Evolutionary conservation across 371 early-diverging fungal genomes (phyloP).

Genomic region (Rhizopus arrhizus): DNA sequence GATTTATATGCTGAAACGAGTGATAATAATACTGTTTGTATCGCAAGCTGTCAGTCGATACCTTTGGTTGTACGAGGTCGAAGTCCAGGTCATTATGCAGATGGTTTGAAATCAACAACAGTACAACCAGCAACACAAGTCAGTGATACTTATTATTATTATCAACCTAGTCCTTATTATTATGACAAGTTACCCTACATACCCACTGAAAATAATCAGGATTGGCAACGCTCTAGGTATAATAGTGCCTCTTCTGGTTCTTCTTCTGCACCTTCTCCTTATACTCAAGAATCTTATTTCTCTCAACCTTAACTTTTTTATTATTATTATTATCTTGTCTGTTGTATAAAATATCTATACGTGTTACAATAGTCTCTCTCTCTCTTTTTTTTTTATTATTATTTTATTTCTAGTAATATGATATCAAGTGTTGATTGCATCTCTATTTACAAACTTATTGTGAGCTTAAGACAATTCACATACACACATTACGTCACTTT

Average conservation of each 20-base stretch:
- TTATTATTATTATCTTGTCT: too few relatives aligned
- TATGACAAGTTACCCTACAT: conserved; percentile 19
- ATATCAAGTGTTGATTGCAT: too few relatives aligned
- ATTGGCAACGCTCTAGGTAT: conserved; percentile 30
- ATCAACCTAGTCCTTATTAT: background rate
- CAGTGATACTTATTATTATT: conserved; percentile 9
- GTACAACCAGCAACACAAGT: conserved; percentile 2
- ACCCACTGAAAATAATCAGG: conserved; percentile 4
- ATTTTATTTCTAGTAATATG: too few relatives aligned
- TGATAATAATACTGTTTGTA: conserved; percentile 47
- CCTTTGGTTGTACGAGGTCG: conserved; percentile 89
- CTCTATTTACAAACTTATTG: too few relatives aligned
- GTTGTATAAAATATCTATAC: too few relatives aligned
- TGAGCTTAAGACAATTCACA: too few relatives aligned
- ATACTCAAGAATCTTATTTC: conserved; percentile 12
- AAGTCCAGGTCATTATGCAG: conserved; percentile 88
- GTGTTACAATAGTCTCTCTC: too few relatives aligned
- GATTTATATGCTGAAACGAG: conserved; percentile 65
- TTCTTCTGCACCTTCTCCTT: conserved; percentile 25
- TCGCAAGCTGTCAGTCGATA: conserved; percentile 72
- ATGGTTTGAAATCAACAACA: conserved; percentile 37
- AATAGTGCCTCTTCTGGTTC: conserved; percentile 29
- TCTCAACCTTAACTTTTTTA: background rate
- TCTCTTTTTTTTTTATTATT: too few relatives aligned
- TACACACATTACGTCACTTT: too few relatives aligned